Percentiles rank a stretch among this genome's conserved stretches.
phyloP scores from a whole-genome alignment of 2,329 filamentous ascomycete genomes.

The Exophiala sideris region DNA sequence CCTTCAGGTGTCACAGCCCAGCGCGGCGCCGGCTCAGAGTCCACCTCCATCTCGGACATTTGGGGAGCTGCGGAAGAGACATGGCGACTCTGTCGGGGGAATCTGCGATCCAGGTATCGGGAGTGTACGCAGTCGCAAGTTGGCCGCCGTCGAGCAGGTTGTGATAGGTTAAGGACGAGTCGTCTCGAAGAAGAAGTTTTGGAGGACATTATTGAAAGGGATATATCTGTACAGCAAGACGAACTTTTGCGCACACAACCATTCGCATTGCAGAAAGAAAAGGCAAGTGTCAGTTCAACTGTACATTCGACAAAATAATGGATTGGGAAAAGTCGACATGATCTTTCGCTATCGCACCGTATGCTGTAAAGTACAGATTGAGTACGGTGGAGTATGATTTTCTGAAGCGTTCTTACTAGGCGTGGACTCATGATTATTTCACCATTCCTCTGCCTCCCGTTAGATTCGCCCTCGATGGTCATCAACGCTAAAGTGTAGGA shows the following conservation, averaged over 20 bases:
- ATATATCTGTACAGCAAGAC: neutral
- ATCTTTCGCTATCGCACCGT: no score
- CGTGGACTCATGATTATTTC: no score
- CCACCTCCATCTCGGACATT: constrained; percentile 23
- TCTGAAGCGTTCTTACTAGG: no score
- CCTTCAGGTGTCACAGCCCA: constrained; percentile 68
- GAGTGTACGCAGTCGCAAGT: constrained; percentile 21
- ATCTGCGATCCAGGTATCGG: constrained; percentile 12
- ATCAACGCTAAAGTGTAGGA: no score
- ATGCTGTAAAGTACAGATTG: no score
- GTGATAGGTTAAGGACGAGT: constrained; percentile 19
- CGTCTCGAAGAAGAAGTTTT: constrained; percentile 10
- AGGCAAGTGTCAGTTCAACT: neutral
- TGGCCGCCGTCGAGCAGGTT: constrained; percentile 9
- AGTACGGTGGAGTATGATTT: no score
- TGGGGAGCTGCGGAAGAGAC: constrained; percentile 21
- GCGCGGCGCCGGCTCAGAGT: constrained; percentile 46
- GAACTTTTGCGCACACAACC: neutral
- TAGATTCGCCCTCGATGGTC: no score
- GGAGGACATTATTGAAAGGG: constrained; percentile 9
- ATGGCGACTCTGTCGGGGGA: constrained; percentile 16
- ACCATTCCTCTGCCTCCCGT: no score
- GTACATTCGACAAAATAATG: no score
- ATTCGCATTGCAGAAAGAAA: neutral
- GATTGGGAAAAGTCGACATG: no score